Conservation (phyloP, 1,284 basidiomycete genomes). For the Omphalotus olearius region DNA sequence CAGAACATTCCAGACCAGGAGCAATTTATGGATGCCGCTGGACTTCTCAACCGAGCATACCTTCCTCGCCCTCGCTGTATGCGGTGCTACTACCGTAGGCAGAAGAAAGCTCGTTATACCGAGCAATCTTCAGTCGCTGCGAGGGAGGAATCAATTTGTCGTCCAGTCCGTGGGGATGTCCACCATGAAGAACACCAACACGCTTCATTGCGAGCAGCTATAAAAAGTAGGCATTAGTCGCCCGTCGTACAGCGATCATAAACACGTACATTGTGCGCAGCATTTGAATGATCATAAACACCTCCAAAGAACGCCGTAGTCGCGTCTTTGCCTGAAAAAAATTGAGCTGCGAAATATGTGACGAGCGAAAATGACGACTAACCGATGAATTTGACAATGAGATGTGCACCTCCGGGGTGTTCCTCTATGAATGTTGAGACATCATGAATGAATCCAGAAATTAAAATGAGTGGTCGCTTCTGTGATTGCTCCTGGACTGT, state of each 20-base stretch:
- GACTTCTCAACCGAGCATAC: not conserved
- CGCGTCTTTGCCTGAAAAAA: conserved; percentile 65
- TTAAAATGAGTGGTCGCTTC: conserved; percentile 74
- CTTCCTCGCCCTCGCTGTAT: conserved; percentile 37
- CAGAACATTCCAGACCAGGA: too few species aligned
- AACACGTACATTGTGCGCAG: conserved; percentile 73
- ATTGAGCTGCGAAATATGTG: conserved; percentile 69
- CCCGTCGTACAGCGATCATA: not conserved
- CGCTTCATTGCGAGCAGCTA: conserved; percentile 69
- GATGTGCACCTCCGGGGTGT: conserved; percentile 77
- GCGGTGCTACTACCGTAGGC: conserved; percentile 42
- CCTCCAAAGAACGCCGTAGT: conserved; percentile 94
- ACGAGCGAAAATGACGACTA: conserved; percentile 68
- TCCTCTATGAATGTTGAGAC: conserved; percentile 84
- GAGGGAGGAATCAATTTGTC: conserved; percentile 65
- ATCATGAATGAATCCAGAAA: conserved; percentile 92
- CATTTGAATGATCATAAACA: conserved; percentile 91
- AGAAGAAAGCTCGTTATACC: conserved; percentile 57
- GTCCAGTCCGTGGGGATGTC: conserved; percentile 48
- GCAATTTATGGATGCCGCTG: too few species aligned
- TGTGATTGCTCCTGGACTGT: conserved; percentile 72
- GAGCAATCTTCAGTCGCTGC: conserved; percentile 64
- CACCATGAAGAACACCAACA: conserved; percentile 82
- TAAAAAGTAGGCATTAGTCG: conserved; percentile 3
- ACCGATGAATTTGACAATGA: conserved; percentile 63